Conservation (phyloP, 148 eudicot genomes). For the Mesembryanthemum crystallinum region DNA sequence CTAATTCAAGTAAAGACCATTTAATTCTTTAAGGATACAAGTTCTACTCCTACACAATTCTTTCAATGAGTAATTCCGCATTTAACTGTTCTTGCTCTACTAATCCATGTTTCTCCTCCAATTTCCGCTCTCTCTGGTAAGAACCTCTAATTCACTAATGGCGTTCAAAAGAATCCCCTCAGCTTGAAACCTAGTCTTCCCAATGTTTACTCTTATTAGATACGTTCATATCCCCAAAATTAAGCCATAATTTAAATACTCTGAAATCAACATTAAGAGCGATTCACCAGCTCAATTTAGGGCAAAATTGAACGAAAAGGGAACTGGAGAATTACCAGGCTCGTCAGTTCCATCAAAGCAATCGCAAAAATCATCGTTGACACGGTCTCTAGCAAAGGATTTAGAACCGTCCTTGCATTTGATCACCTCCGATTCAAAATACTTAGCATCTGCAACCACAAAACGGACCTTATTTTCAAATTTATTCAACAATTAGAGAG, state of each 20-base stretch:
- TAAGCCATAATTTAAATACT: too few relatives aligned
- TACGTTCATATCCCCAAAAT: not conserved
- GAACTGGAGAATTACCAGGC: slow-evolving; percentile 47
- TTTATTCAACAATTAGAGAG: not conserved
- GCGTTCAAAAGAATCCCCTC: not conserved
- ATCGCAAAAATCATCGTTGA: slow-evolving; percentile 81
- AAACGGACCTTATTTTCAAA: not conserved
- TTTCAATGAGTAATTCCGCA: not conserved
- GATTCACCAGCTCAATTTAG: not conserved
- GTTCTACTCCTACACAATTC: not conserved
- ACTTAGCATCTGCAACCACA: slow-evolving; percentile 46
- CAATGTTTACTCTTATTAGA: not conserved
- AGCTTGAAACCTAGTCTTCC: not conserved
- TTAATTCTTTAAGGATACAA: not conserved
- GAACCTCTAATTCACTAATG: not conserved
- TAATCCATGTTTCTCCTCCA: not conserved
- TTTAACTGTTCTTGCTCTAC: not conserved
- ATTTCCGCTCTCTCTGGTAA: not conserved
- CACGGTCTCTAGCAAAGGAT: slow-evolving; percentile 51
- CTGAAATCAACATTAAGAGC: not conserved
- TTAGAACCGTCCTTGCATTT: slow-evolving; percentile 73
- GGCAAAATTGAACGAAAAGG: not conserved
- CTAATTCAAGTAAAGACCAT: not conserved
- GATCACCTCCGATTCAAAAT: slow-evolving; percentile 49
- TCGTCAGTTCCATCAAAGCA: slow-evolving; percentile 88